Conservation (phyloP, 768 basidiomycete genomes). For the Dioszegia aurantiaca region DNA sequence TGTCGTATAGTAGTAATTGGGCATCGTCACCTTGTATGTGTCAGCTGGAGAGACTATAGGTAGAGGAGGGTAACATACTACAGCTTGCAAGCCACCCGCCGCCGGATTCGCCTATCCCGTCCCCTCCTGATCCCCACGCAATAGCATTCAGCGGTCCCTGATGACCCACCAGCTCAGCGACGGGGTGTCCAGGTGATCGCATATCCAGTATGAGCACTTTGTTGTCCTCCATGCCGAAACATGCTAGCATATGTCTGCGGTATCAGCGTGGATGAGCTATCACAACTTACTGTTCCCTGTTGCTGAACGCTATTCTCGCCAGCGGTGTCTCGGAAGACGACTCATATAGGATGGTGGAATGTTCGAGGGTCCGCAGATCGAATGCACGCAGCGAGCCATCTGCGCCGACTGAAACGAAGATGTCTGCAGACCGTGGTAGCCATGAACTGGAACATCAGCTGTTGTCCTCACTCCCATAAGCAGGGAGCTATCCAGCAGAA, state of each 20-base stretch:
- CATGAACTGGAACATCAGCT: slow-evolving; percentile 73
- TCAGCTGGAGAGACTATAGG: neutral
- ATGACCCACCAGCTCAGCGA: slow-evolving; percentile 85
- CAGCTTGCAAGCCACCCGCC: slow-evolving; percentile 82
- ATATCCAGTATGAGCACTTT: slow-evolving; percentile 94
- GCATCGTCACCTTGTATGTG: slow-evolving; percentile 76
- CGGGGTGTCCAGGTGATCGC: slow-evolving; percentile 91
- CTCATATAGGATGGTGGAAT: slow-evolving; percentile 97
- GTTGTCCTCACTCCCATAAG: too few relatives aligned
- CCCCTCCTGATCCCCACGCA: slow-evolving; percentile 74
- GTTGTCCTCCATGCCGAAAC: slow-evolving; percentile 87
- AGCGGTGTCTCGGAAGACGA: slow-evolving; percentile 50
- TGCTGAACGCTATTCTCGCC: slow-evolving; percentile 50
- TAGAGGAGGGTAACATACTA: slow-evolving; percentile 57
- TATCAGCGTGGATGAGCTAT: slow-evolving; percentile 59
- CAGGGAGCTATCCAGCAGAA: too few relatives aligned
- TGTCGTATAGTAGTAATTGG: slow-evolving; percentile 90
- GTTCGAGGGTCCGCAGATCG: slow-evolving; percentile 91
- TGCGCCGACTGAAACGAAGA: slow-evolving; percentile 96
- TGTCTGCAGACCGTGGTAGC: slow-evolving; percentile 91
- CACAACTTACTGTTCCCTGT: slow-evolving; percentile 56
- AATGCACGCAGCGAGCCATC: slow-evolving; percentile 95
- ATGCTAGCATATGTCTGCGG: slow-evolving; percentile 92
- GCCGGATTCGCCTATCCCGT: slow-evolving; percentile 53
- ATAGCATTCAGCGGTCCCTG: slow-evolving; percentile 77